Evolutionary conservation across 2,329 filamentous ascomycete species (phyloP).

Genomic region (Scedosporium boydii): DNA sequence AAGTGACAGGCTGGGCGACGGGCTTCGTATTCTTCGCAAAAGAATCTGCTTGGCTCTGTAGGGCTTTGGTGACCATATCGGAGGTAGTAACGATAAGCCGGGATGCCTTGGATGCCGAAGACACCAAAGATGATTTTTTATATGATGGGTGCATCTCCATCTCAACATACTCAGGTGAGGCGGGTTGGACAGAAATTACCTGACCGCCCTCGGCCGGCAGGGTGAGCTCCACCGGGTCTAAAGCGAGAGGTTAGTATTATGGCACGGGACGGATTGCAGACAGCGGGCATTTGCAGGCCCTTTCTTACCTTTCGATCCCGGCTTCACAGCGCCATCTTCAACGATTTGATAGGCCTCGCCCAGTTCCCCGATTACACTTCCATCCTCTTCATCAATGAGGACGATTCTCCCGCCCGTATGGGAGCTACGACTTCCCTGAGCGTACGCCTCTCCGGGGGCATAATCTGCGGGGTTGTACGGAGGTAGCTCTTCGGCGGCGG

Average conservation of each 20-base stretch:
- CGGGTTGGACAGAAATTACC: conserved; percentile 56
- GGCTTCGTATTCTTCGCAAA: conserved; percentile 78
- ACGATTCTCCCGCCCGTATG: conserved; percentile 65
- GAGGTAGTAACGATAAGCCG: conserved; percentile 86
- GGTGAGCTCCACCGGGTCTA: conserved; percentile 68
- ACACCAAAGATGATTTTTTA: conserved; percentile 75
- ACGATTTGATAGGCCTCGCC: conserved; percentile 72
- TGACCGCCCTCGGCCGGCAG: conserved; percentile 58
- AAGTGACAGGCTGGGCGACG: conserved; percentile 71
- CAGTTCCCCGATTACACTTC: conserved; percentile 87
- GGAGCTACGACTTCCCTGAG: conserved; percentile 49
- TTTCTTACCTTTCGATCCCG: conserved; percentile 80
- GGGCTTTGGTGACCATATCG: conserved; percentile 64
- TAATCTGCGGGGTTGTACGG: conserved; percentile 77
- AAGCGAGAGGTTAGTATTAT: neutral
- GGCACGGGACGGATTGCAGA: neutral
- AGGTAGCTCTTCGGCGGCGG: conserved; percentile 36
- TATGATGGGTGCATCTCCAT: conserved; percentile 85
- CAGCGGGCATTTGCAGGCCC: conserved; percentile 12
- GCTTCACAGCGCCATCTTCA: conserved; percentile 64
- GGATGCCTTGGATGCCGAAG: conserved; percentile 78
- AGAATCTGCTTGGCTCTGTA: conserved; percentile 67
- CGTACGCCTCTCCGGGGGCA: conserved; percentile 70
- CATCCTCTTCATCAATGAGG: conserved; percentile 89
- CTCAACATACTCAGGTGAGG: conserved; percentile 61